Percentiles rank a stretch among this genome's conserved stretches.
Evolutionary conservation across 164 flowering plant genomes (phyloP).

Genomic region (Annona cherimola): DNA sequence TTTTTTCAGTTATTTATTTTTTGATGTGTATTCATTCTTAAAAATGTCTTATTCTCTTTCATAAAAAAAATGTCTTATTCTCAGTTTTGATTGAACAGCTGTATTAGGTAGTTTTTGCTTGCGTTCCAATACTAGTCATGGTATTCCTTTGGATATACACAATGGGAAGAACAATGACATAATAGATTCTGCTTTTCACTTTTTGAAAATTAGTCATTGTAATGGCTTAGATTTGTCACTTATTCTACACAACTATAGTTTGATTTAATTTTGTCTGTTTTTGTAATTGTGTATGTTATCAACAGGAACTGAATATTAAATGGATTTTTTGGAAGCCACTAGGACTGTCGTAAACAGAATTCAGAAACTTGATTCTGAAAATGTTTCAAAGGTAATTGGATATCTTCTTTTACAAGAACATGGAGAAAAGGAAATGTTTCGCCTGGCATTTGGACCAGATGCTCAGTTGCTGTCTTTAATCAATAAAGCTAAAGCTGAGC

Average conservation of each 20-base stretch:
- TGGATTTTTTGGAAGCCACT: constrained; percentile 70
- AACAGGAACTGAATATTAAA: constrained; percentile 22
- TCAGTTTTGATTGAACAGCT: no score
- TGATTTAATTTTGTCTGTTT: no score
- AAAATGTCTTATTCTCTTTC: no score
- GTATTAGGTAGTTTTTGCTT: no score
- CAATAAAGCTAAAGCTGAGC: constrained; percentile 37
- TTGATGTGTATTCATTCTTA: no score
- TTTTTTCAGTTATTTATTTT: no score
- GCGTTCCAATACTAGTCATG: no score
- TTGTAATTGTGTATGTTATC: background rate
- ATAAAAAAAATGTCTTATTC: no score
- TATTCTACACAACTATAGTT: background rate
- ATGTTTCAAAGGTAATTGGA: constrained; percentile 57
- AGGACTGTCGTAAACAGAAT: constrained; percentile 52
- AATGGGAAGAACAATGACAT: background rate
- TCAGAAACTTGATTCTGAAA: constrained; percentile 54
- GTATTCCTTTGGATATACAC: background rate
- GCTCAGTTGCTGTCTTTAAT: constrained; percentile 34
- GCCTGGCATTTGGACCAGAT: constrained; percentile 68
- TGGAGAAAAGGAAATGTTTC: constrained; percentile 55
- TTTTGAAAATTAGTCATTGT: no score
- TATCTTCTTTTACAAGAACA: constrained; percentile 50
- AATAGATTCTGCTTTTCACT: no score
- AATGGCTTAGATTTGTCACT: background rate